Evolutionary conservation across 1,284 basidiomycete species (phyloP), one percentile per base, ranked within the genome.

Genomic region (Retiboletus flavoniger): DNA sequence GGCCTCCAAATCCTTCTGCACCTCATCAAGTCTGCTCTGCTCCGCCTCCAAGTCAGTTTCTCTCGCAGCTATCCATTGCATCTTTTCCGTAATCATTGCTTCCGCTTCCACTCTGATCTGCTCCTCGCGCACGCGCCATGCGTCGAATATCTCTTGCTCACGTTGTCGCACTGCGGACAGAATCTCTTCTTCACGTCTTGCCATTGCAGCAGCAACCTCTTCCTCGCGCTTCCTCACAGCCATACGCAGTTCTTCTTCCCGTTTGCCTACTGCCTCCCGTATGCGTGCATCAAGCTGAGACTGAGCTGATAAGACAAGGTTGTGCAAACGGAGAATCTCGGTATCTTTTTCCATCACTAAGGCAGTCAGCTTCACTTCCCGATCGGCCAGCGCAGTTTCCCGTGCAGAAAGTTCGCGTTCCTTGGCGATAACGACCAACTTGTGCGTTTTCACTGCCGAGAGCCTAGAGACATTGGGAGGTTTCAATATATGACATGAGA

Each of bases 101-200:
- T 74, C 74, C 39, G 82, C 77, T 58, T 83, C 79, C 51, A 71
- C 70, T 48, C 75, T 74, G 34, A 85, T 75, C 63, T 82, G 76
- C 47, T 77, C 76, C 69, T 90, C 86, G 58, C 81, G 73, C 40
- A 72, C 62, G 26, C 71, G 72, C 83, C 87, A 86, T 32, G 83
- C 85, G 14, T 79, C 82, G 51, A 83, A 82, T 29, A 92, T 78
- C 64, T 87, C 83, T 43, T 82, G 81, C 61, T 92, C 85, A 13
- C 89, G 75, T 49, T 75, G 75, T 50, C 84, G 75, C 43, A 91
- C 86, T 14, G 87, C 84, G 28, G 79, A 76, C 62, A 86, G 78
- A 36, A 91, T 85, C 60, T 90, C 88, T 50, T 85, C 87, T 61
- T 90, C 87, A 10, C 84, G 77, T 60, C 79, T 76, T 44, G 81